Conservation (phyloP, 768 basidiomycete species). For the Suillus americanus region DNA sequence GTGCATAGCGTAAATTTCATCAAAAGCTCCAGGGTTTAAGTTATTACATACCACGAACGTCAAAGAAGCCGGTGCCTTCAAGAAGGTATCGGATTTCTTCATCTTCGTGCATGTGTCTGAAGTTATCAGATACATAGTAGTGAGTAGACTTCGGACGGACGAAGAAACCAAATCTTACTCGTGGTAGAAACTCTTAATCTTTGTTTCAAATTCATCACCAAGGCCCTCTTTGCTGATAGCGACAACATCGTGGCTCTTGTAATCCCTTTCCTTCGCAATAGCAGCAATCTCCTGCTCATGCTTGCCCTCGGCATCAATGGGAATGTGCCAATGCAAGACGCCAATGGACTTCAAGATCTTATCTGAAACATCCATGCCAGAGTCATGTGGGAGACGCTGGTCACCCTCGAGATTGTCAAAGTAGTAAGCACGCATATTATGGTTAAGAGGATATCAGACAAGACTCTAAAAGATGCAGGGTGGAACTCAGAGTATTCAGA, state of each 20-base stretch:
- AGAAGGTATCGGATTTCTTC: constrained; percentile 89
- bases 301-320: constrained; percentile 46
- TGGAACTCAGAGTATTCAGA: background rate
- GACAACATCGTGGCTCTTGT: constrained; percentile 83
- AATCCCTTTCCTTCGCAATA: constrained; percentile 66
- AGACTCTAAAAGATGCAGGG: background rate
- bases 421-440: constrained; percentile 67
- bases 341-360: constrained; percentile 56
- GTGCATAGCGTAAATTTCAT: background rate
- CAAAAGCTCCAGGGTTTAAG: background rate
- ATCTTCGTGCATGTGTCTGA: constrained; percentile 91
- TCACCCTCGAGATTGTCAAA: constrained; percentile 74
- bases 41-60: constrained; percentile 70
- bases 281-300: constrained; percentile 56
- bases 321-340: constrained; percentile 66
- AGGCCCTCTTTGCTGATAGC: constrained; percentile 74
- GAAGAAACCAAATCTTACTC: constrained; percentile 51
- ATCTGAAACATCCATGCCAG: constrained; percentile 45
- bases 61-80: constrained; percentile 86
- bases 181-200: constrained; percentile 79
- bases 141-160: constrained; percentile 23
- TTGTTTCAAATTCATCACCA: constrained; percentile 80
- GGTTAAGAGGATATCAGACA: background rate
- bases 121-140: background rate
- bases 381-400: constrained; percentile 80